These are phyloP conservation scores for Eremothecium sinecaudum DNA, from an alignment of 1,139 yeast species.

Conservation along the genomic window DNA sequence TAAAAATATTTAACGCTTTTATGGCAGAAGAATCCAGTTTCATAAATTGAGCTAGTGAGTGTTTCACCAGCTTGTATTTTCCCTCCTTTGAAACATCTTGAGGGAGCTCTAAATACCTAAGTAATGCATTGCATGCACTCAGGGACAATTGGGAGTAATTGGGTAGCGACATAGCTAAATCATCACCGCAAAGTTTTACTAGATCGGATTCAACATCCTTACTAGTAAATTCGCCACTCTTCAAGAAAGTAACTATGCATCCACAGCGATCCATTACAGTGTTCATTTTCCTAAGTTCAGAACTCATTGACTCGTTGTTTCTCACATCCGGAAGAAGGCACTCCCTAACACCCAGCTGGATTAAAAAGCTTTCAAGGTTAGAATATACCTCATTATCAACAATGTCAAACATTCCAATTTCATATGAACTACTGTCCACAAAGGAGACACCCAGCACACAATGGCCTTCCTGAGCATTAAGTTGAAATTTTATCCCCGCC, in stretches of 20 bases:
- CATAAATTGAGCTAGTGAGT: conserved; percentile 70
- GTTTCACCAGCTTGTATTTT: conserved; percentile 46
- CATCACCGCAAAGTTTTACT: conserved; percentile 47
- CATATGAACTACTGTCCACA: conserved; percentile 60
- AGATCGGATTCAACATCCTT: conserved; percentile 69
- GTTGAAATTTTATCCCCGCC: conserved; percentile 56
- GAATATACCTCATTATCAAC: conserved; percentile 81
- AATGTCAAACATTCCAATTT: conserved; percentile 68
- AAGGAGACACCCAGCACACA: conserved; percentile 69
- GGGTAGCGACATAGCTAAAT: conserved; percentile 52
- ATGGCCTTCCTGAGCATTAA: conserved; percentile 34
- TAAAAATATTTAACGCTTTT: conserved; percentile 78
- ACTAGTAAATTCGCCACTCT: conserved; percentile 45
- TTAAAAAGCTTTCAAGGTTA: conserved; percentile 72
- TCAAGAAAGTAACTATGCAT: conserved; percentile 55
- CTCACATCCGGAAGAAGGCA: conserved; percentile 50
- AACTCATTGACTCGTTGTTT: conserved; percentile 34
- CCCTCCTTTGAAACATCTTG: conserved; percentile 48
- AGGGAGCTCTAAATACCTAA: conserved; percentile 50
- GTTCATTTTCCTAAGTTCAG: conserved; percentile 41
- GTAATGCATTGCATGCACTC: conserved; percentile 32
- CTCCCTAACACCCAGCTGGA: conserved; percentile 86
- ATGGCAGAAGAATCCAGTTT: conserved; percentile 85
- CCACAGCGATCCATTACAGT: conserved; percentile 69
- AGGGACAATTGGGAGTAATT: conserved; percentile 33